These are phyloP conservation scores for Aspergillus candidus DNA, from an alignment of 2,329 filamentous ascomycete genomes.

Conservation along the genomic window DNA sequence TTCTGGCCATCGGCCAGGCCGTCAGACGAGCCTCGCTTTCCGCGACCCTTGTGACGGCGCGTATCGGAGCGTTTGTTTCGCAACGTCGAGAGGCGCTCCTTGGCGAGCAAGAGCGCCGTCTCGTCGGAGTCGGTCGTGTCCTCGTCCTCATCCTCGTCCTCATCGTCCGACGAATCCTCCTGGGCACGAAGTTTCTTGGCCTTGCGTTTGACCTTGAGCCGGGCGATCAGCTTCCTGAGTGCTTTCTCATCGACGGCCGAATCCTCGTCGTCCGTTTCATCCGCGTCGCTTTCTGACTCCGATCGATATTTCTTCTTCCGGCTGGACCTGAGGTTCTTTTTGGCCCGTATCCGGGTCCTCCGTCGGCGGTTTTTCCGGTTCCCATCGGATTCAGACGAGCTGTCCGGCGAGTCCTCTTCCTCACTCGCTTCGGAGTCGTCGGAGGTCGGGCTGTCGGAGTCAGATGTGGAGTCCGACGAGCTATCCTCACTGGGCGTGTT, in stretches of 20 bases:
- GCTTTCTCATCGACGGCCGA: constrained; percentile 26
- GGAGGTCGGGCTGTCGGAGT: constrained; percentile 15
- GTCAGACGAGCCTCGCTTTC: constrained; percentile 11
- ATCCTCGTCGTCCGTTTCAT: constrained; percentile 21
- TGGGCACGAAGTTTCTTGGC: constrained; percentile 24
- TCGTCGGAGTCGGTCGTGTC: constrained; percentile 19
- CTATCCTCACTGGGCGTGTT: constrained; percentile 19
- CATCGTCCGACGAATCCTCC: constrained; percentile 25
- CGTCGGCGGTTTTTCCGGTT: constrained; percentile 30
- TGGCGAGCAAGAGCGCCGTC: constrained; percentile 16
- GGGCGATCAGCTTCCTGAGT: constrained; percentile 24
- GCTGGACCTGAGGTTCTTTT: constrained; percentile 23
- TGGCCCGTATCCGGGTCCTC: constrained; percentile 32
- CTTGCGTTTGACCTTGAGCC: constrained; percentile 32
- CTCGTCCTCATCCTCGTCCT: constrained; percentile 27
- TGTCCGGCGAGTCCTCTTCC: constrained; percentile 10
- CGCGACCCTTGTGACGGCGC: constrained; percentile 12
- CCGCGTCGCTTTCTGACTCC: constrained; percentile 23
- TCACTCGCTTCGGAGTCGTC: constrained; percentile 13
- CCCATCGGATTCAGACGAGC: constrained; percentile 17
- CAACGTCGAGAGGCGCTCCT: constrained; percentile 18
- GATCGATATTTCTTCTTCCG: constrained; percentile 36
- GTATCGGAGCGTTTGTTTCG: constrained; percentile 16
- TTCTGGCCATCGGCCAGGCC: constrained; percentile 11
- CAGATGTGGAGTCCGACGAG: constrained; percentile 16